These are phyloP conservation scores for Geranomyces variabilis DNA, from an alignment of 192 early-diverging fungal species.

Conservation along the genomic window DNA sequence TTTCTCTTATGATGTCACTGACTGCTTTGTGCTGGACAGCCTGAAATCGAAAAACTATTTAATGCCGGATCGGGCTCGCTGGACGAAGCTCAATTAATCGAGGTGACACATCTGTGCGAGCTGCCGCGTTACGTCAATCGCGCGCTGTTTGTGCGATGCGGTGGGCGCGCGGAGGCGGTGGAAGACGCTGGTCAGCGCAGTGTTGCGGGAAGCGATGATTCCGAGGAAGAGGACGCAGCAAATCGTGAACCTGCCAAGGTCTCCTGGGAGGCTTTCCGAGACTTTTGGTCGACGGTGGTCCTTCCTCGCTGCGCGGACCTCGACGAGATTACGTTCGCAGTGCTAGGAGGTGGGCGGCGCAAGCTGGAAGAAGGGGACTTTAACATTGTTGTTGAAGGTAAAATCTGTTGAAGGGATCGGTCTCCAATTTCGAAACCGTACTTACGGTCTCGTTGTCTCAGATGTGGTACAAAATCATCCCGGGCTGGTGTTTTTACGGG, in stretches of 20 bases:
- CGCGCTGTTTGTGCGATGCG: constrained; percentile 27
- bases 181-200: background rate
- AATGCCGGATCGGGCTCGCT: background rate
- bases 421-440: background rate
- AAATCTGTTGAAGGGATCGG: background rate
- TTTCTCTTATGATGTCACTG: no score
- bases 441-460: constrained; percentile 1
- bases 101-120: constrained; percentile 8
- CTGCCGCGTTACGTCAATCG: constrained; percentile 32
- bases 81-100: constrained; percentile 12
- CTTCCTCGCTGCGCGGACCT: constrained; percentile 2
- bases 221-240: background rate
- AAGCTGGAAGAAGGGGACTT: constrained; percentile 69
- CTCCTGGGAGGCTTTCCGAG: background rate
- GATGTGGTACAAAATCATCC: constrained; percentile 88
- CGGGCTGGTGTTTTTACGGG: constrained; percentile 82
- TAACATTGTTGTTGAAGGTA: constrained; percentile 63
- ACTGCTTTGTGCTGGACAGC: background rate
- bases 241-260: background rate
- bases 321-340: constrained; percentile 12
- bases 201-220: background rate
- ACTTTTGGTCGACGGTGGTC: constrained; percentile 8
- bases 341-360: constrained; percentile 5
- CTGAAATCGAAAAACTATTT: background rate
- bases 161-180: background rate